A percentile compares a stretch with the other conserved stretches of the same genome.
Conservation (phyloP, 164 flowering plant species). For the Stephania cephalantha region DNA sequence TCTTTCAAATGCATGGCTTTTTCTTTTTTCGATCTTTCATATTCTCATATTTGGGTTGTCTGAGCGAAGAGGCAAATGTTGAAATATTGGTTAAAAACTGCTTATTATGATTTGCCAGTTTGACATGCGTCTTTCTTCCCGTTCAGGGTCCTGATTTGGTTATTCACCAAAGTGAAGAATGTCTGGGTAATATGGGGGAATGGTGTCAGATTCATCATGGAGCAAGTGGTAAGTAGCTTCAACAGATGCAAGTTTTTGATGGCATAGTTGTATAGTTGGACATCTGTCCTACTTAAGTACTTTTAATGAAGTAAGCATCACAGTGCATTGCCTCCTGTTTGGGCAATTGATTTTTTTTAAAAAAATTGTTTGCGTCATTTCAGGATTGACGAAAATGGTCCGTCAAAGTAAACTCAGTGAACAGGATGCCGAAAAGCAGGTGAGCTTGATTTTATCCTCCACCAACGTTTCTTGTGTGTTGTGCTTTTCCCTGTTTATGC, state of each 20-base stretch:
- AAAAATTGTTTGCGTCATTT: conserved; percentile 3
- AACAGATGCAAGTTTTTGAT: neutral
- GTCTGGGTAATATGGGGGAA: conserved; percentile 85
- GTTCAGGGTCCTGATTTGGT: conserved; percentile 91
- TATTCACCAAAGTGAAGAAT: conserved; percentile 74
- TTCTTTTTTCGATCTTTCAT: neutral
- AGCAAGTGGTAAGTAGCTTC: conserved; percentile 63
- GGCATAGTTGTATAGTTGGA: neutral
- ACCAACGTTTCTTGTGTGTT: neutral
- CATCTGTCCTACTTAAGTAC: neutral
- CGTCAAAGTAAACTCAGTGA: conserved; percentile 64
- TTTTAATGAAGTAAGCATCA: neutral
- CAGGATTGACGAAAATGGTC: conserved; percentile 79
- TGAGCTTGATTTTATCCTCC: conserved; percentile 11
- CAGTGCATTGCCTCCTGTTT: neutral
- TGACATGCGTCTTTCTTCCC: neutral
- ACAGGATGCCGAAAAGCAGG: conserved; percentile 88
- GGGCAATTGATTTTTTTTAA: neutral
- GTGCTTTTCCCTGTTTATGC: neutral
- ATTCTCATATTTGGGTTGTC: neutral
- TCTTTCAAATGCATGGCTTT: neutral
- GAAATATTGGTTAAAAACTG: neutral
- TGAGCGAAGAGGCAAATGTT: neutral
- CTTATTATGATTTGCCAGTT: neutral
- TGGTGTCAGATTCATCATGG: conserved; percentile 91